Conservation (phyloP, 345 rosid genomes). For the Excoecaria agallocha region DNA sequence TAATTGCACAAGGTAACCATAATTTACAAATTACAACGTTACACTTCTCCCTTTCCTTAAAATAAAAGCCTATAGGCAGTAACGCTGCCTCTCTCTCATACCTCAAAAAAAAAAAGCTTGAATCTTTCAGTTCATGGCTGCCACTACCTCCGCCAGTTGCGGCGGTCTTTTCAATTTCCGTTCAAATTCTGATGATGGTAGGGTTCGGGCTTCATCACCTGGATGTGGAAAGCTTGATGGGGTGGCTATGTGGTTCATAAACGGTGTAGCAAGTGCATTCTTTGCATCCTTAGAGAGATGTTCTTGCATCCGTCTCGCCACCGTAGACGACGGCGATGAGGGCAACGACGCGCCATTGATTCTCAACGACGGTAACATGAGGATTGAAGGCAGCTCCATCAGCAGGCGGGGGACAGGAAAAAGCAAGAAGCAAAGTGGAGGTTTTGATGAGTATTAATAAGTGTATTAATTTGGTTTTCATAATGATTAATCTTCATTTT, state of each 20-base stretch:
- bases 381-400: constrained; percentile 20
- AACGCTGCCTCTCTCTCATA: background rate
- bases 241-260: constrained; percentile 60
- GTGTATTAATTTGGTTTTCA: too few species aligned
- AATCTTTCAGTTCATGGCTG: constrained; percentile 35
- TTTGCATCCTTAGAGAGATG: constrained; percentile 60
- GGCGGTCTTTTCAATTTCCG: constrained; percentile 34
- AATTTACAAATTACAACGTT: background rate
- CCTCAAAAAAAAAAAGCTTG: background rate
- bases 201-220: constrained; percentile 28
- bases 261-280: constrained; percentile 52
- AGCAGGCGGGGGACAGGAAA: constrained; percentile 37
- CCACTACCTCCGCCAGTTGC: constrained; percentile 36
- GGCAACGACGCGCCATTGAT: constrained; percentile 51
- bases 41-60: background rate
- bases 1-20: background rate
- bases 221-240: constrained; percentile 56
- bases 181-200: constrained; percentile 27
- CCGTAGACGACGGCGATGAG: constrained; percentile 53
- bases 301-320: constrained; percentile 59
- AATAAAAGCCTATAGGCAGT: background rate
- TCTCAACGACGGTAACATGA: constrained; percentile 40
- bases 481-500: background rate
- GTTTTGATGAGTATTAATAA: background rate
- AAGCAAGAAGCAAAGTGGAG: constrained; percentile 27